Evolutionary conservation across 257 asterid species (phyloP).

Genomic region (Salvia rosmarinus): DNA sequence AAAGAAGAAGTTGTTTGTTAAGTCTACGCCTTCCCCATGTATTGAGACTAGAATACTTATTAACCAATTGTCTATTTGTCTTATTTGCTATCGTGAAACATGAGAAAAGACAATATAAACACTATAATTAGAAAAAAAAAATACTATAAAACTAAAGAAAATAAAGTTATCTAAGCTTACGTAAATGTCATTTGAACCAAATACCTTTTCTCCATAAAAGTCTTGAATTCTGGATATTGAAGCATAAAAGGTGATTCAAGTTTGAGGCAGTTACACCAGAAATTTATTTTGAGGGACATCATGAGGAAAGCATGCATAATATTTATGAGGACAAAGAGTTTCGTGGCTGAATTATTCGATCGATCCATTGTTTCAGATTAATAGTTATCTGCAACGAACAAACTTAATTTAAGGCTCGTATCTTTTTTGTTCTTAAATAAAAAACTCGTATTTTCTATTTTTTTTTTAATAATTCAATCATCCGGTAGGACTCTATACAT

Average conservation of each 20-base stretch:
- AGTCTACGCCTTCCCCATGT: too few species aligned
- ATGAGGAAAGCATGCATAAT: slow-evolving; percentile 24
- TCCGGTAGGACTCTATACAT: too few species aligned
- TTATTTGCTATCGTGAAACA: too few species aligned
- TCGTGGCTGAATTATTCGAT: not conserved
- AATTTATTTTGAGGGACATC: not conserved
- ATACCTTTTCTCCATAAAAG: not conserved
- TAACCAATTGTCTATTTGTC: too few species aligned
- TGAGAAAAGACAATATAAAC: too few species aligned
- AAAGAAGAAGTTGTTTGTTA: too few species aligned
- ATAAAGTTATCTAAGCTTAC: not conserved
- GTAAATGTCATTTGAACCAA: not conserved
- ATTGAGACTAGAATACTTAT: too few species aligned
- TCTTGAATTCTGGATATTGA: not conserved
- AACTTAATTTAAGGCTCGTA: not conserved
- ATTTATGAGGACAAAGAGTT: not conserved
- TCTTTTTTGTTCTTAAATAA: too few species aligned
- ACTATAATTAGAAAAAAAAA: not conserved
- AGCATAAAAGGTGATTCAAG: slow-evolving; percentile 13
- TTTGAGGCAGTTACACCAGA: slow-evolving; percentile 24
- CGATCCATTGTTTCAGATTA: not conserved
- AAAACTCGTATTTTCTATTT: too few species aligned
- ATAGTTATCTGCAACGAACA: not conserved
- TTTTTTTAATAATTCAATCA: too few species aligned
- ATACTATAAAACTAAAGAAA: not conserved